These are phyloP conservation scores for Clathrus columnatus DNA, from an alignment of 768 basidiomycete genomes.

Conservation along the genomic window DNA sequence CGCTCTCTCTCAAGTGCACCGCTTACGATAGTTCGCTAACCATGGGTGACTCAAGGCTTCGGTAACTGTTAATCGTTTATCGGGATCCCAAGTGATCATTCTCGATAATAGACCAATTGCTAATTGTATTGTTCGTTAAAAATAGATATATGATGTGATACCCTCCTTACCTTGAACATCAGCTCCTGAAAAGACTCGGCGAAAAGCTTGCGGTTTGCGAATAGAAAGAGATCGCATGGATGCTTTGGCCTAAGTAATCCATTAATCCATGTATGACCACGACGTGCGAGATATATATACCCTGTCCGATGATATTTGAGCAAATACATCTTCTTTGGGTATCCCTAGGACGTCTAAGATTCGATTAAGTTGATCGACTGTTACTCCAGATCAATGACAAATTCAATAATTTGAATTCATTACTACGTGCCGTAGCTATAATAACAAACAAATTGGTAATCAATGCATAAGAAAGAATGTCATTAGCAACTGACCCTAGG, in stretches of 20 bases:
- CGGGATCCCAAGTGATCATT: slow-evolving; percentile 82
- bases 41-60: slow-evolving; percentile 85
- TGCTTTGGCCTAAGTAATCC: slow-evolving; percentile 83
- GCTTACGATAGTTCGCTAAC: slow-evolving; percentile 61
- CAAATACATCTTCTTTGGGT: slow-evolving; percentile 64
- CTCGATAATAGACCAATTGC: slow-evolving; percentile 74
- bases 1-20: neutral
- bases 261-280: no score
- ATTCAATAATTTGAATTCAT: no score
- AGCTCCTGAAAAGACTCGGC: slow-evolving; percentile 60
- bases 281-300: no score
- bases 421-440: slow-evolving; percentile 74
- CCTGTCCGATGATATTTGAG: slow-evolving; percentile 84
- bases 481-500: slow-evolving; percentile 62
- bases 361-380: slow-evolving; percentile 93
- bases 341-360: slow-evolving; percentile 85
- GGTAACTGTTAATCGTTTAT: slow-evolving; percentile 59
- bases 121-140: slow-evolving; percentile 22
- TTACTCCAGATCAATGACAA: no score
- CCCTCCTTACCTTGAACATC: slow-evolving; percentile 60
- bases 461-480: slow-evolving; percentile 19
- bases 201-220: slow-evolving; percentile 57
- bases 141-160: neutral
- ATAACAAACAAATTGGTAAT: slow-evolving; percentile 7
- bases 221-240: slow-evolving; percentile 79